Percentiles rank a stretch among this genome's conserved stretches.
These are phyloP conservation scores for Aspergillus novoparasiticus DNA, from an alignment of 2,329 filamentous ascomycete species.

Conservation along the genomic window DNA sequence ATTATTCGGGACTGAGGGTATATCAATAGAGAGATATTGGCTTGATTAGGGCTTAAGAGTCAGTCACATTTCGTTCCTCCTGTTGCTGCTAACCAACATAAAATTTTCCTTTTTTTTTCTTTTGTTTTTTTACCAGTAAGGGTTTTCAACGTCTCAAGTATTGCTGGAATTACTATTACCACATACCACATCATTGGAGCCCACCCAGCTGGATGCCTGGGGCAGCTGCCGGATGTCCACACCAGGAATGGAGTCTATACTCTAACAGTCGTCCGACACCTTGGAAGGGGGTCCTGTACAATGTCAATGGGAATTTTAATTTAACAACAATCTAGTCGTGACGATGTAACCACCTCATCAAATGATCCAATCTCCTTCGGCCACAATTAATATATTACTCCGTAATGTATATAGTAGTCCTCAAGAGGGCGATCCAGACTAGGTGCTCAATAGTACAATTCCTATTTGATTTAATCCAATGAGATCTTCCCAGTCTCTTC, in stretches of 20 bases:
- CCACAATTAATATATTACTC: background rate
- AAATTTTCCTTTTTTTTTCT: too few species aligned
- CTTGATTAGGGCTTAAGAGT: background rate
- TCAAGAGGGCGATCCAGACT: background rate
- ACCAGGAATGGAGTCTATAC: background rate
- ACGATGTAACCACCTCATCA: background rate
- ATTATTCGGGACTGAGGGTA: background rate
- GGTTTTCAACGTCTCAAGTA: background rate
- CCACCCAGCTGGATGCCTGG: background rate
- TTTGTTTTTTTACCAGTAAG: background rate
- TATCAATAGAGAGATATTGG: background rate
- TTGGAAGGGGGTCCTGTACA: background rate
- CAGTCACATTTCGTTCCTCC: background rate
- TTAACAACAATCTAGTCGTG: conserved; percentile 1
- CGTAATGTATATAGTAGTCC: background rate
- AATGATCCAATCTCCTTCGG: background rate
- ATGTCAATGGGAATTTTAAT: background rate
- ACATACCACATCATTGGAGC: background rate
- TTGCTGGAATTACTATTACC: conserved; percentile 2
- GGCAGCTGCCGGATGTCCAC: background rate
- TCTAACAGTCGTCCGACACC: background rate
- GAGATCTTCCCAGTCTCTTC: background rate
- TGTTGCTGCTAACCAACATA: background rate
- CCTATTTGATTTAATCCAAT: background rate
- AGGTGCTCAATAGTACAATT: background rate